Percentiles rank a stretch among this genome's conserved stretches.
phyloP scores from a whole-genome alignment of 805 yeast genomes.

The Huiozyma sinensis region DNA sequence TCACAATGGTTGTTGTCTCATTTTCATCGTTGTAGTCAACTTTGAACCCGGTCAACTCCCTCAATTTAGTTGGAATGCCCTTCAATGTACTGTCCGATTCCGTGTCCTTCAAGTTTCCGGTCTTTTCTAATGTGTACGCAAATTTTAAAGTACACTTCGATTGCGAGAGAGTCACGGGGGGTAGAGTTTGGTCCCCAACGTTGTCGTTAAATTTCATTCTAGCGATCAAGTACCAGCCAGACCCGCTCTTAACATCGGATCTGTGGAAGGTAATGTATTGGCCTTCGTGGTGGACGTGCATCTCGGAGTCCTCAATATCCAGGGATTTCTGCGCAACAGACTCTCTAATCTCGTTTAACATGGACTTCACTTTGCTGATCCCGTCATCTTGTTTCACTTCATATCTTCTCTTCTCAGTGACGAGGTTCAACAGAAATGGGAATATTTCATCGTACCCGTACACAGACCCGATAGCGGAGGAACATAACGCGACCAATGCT shows the following conservation, averaged over 20 bases:
- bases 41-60: slow-evolving; percentile 39
- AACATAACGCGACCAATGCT: slow-evolving; percentile 84
- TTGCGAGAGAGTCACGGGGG: slow-evolving; percentile 51
- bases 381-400: slow-evolving; percentile 41
- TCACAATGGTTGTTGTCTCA: slow-evolving; percentile 40
- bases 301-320: slow-evolving; percentile 58
- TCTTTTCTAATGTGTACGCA: slow-evolving; percentile 44
- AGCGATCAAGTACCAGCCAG: slow-evolving; percentile 82
- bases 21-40: slow-evolving; percentile 34
- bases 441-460: slow-evolving; percentile 91
- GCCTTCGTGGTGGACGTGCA: slow-evolving; percentile 90
- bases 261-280: slow-evolving; percentile 88
- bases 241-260: slow-evolving; percentile 70
- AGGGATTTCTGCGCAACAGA: slow-evolving; percentile 40
- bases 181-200: slow-evolving; percentile 40
- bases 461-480: slow-evolving; percentile 89
- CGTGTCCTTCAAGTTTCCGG: slow-evolving; percentile 37
- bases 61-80: slow-evolving; percentile 58
- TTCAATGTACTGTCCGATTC: slow-evolving; percentile 33
- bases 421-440: slow-evolving; percentile 73
- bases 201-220: slow-evolving; percentile 58
- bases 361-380: slow-evolving; percentile 60
- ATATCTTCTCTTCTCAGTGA: slow-evolving; percentile 60
- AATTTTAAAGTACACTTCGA: slow-evolving; percentile 47
- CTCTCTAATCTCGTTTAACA: slow-evolving; percentile 47